phyloP scores from a whole-genome alignment of 805 yeast species.

The Candida yuanshanica region DNA sequence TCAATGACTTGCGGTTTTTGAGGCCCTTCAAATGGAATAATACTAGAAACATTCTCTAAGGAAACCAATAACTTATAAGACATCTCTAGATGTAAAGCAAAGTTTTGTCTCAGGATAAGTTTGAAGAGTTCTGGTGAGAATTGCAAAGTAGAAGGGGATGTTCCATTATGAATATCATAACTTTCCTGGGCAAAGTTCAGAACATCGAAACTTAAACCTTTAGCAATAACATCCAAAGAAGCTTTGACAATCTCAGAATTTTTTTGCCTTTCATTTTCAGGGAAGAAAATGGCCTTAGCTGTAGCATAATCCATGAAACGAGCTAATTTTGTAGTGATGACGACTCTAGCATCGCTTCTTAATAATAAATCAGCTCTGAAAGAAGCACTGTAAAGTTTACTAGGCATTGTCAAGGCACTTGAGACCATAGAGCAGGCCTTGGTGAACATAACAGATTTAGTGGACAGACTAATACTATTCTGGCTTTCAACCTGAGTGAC shows the following conservation, averaged over 20 bases:
- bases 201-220: constrained; percentile 43
- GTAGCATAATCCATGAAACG: constrained; percentile 27
- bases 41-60: constrained; percentile 25
- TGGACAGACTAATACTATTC: constrained; percentile 28
- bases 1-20: constrained; percentile 25
- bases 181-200: constrained; percentile 36
- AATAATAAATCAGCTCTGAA: constrained; percentile 35
- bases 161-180: constrained; percentile 28
- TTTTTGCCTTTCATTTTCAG: constrained; percentile 19
- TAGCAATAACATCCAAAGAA: constrained; percentile 33
- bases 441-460: constrained; percentile 30
- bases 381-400: constrained; percentile 18
- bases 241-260: constrained; percentile 28
- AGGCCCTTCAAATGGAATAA: constrained; percentile 19
- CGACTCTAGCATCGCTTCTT: constrained; percentile 45
- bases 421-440: constrained; percentile 19
- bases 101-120: constrained; percentile 23
- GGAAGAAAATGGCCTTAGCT: constrained; percentile 27
- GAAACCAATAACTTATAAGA: constrained; percentile 20
- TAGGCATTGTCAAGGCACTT: constrained; percentile 11
- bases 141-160: constrained; percentile 26
- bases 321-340: constrained; percentile 32
- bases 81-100: constrained; percentile 17
- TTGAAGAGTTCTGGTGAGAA: constrained; percentile 26
- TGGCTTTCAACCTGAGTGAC: constrained; percentile 33